Base-by-base conservation (phyloP, 805 yeast genomes). In the Nakazawaea sp. region DNA sequence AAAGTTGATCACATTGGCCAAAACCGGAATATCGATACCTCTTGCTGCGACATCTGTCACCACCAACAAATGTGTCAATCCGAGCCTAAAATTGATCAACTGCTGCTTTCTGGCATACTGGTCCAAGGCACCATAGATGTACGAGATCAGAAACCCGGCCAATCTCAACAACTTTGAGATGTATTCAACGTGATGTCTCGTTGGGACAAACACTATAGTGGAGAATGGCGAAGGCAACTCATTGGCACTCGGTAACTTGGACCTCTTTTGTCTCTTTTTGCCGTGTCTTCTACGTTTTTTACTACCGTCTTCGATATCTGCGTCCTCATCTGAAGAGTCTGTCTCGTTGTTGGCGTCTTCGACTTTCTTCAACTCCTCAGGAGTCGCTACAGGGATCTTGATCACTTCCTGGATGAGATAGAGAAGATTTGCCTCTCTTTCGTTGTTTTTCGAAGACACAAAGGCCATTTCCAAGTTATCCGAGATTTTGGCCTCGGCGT, bases 1-100 rank as follows among this genome's bases (percentile, higher is more conserved):
- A 59, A 75, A 92, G 58, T 92, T 92, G 48, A 92, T 72, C 36
- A 92, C 99, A 53, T 94, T 89, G 5, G 97, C 96, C 53, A 92
- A 72, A 40, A 92, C 79, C 0, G 98, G 98, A 46, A 92, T 86
- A 75, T 94, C 99, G 44, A 92, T 88, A 78, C 98, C 98, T 68
- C 98, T 81, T 2, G 98, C 98, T 18, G 96, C 96, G 45, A 86
- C 97, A 67, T 92, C 98, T 1, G 98, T 92, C 38, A 92, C 99
- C 8, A 92, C 97, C 56, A 92, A 60, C n/a, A 92, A 57, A 21
- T 84, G 77, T 4, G 96, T 78, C 32, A 83, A 65, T 1, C 97
- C 98, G 2, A 80, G 66, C 49, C 96, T 68, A 61, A 92, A 92
- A 48, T 87, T 80, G 52, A 81, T 72, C 35, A 92, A 64, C 55